These are phyloP conservation scores for Entomortierella lignicola DNA, from an alignment of 192 early-diverging fungal genomes.

Conservation along the genomic window DNA sequence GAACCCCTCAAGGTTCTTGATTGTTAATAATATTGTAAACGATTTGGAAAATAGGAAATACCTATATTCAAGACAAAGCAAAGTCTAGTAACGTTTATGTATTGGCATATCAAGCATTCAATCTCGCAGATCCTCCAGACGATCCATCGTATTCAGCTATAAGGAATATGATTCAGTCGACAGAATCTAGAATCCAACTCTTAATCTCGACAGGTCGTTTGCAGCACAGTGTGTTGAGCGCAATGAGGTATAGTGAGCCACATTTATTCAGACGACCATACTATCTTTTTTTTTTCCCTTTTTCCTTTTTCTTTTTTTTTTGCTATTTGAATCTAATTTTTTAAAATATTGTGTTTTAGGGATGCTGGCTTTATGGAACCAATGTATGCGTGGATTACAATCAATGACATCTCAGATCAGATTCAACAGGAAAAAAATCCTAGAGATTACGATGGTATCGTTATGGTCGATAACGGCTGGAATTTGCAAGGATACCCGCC, in stretches of 20 bases:
- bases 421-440: not conserved
- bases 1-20: no score
- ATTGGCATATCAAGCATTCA: no score
- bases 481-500: slow-evolving; percentile 48
- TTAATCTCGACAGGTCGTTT: slow-evolving; percentile 1
- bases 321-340: not conserved
- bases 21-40: not conserved
- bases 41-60: no score
- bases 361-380: slow-evolving; percentile 6
- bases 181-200: slow-evolving; percentile 20
- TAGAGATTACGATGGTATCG: slow-evolving; percentile 37
- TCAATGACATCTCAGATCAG: slow-evolving; percentile 11
- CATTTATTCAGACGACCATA: no score
- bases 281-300: not conserved
- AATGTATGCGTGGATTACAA: slow-evolving; percentile 26
- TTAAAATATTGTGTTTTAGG: not conserved
- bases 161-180: slow-evolving; percentile 8
- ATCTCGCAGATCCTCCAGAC: no score
- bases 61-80: no score
- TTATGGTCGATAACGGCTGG: slow-evolving; percentile 56
- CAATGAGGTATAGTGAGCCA: slow-evolving; percentile 16
- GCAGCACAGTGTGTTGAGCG: not conserved
- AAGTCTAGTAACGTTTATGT: no score
- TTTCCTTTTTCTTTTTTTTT: not conserved
- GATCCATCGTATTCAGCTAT: slow-evolving; percentile 2